These are phyloP conservation scores for Spathaspora arborariae DNA, from an alignment of 805 yeast genomes.

Conservation along the genomic window DNA sequence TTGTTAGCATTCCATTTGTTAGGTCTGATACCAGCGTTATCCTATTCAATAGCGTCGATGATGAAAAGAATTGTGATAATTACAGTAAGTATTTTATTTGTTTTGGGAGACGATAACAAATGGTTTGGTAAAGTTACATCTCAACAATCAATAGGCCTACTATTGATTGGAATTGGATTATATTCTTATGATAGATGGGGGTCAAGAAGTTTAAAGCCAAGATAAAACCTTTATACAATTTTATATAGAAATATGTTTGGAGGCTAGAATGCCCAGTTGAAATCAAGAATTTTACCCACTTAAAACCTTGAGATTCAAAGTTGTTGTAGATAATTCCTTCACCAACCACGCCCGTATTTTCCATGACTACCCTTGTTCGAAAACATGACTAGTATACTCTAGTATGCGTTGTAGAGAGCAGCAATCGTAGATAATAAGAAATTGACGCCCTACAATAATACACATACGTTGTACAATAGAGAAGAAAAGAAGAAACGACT, in stretches of 20 bases:
- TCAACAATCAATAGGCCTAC: slow-evolving; percentile 47
- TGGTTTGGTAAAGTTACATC: slow-evolving; percentile 37
- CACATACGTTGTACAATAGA: slow-evolving; percentile 44
- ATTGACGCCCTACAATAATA: slow-evolving; percentile 48
- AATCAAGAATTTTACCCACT: slow-evolving; percentile 9
- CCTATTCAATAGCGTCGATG: slow-evolving; percentile 83
- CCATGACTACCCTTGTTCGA: slow-evolving; percentile 32
- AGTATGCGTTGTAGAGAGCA: slow-evolving; percentile 50
- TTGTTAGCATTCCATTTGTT: slow-evolving; percentile 76
- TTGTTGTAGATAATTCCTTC: slow-evolving; percentile 5
- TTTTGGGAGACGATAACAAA: slow-evolving; percentile 27
- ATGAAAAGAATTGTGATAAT: slow-evolving; percentile 86
- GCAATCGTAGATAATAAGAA: slow-evolving; percentile 29
- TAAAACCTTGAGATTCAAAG: too few species aligned
- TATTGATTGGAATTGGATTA: slow-evolving; percentile 51
- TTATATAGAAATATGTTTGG: slow-evolving; percentile 24
- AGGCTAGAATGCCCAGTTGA: slow-evolving; percentile 40
- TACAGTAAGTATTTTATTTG: slow-evolving; percentile 61
- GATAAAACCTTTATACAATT: background rate
- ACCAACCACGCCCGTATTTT: slow-evolving; percentile 36
- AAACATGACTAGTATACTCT: slow-evolving; percentile 37
- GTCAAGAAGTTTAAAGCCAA: slow-evolving; percentile 19
- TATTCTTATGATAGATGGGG: slow-evolving; percentile 67
- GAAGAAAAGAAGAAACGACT: slow-evolving; percentile 13
- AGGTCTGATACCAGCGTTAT: slow-evolving; percentile 77